A percentile compares a stretch with the other conserved stretches of the same genome.
Conservation (phyloP, 331 rosid genomes). For the Acacia concinna region DNA sequence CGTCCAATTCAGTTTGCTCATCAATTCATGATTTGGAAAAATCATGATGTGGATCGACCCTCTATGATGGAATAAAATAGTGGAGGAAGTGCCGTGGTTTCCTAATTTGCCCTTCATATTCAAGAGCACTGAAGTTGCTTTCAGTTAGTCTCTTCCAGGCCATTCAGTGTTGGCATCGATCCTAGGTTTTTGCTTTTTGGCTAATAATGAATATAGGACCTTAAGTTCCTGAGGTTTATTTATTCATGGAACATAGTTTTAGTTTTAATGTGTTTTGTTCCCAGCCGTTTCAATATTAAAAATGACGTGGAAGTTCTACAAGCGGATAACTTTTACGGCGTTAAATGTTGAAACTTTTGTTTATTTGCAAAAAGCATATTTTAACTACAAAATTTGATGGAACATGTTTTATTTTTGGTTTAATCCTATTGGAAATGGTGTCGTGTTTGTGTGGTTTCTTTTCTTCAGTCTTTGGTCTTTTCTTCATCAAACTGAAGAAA, state of each 20-base stretch:
- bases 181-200: slow-evolving; percentile 8
- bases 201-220: slow-evolving; percentile 7
- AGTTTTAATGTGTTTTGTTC: background rate
- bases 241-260: background rate
- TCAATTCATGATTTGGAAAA: slow-evolving; percentile 25
- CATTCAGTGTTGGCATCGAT: slow-evolving; percentile 7
- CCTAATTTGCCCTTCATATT: background rate
- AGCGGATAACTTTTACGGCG: background rate
- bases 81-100: slow-evolving; percentile 9
- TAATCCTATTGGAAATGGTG: background rate
- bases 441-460: background rate
- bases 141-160: background rate
- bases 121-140: slow-evolving; percentile 29
- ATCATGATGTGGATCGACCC: slow-evolving; percentile 1
- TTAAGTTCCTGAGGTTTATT: slow-evolving; percentile 14
- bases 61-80: slow-evolving; percentile 19
- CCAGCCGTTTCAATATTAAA: background rate
- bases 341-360: background rate
- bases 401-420: background rate
- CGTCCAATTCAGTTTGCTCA: slow-evolving; percentile 23
- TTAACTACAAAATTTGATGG: background rate
- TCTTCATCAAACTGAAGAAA: background rate
- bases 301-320: background rate
- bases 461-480: background rate
- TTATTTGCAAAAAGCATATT: background rate